phyloP scores from a whole-genome alignment of 257 asterid species.

The Ballota nigra region DNA sequence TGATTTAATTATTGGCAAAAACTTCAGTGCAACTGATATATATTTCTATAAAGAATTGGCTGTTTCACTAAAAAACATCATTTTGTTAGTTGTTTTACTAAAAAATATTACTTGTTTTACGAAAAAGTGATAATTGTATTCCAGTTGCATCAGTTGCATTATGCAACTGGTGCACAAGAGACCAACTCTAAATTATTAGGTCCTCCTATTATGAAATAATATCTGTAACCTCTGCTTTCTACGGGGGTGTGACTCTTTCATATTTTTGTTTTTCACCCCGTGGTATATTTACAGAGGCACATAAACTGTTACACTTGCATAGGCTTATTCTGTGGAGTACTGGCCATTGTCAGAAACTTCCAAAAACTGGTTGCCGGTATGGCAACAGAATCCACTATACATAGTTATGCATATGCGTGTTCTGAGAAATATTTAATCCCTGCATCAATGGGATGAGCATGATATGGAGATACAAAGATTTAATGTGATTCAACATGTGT shows the following conservation, averaged over 20 bases:
- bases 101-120: background rate
- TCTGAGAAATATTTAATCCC: background rate
- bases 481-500: background rate
- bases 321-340: background rate
- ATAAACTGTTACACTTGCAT: background rate
- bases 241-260: background rate
- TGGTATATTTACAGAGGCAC: slow-evolving; percentile 3
- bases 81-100: background rate
- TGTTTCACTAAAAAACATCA: background rate
- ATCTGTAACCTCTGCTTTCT: background rate
- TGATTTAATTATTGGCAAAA: background rate
- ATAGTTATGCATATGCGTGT: background rate
- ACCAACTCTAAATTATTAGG: background rate
- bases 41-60: background rate
- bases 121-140: background rate
- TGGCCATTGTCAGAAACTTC: background rate
- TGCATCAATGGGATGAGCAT: background rate
- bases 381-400: background rate
- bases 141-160: background rate
- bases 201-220: background rate
- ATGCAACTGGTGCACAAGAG: background rate
- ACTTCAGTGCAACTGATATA: background rate
- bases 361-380: background rate
- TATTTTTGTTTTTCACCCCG: background rate
- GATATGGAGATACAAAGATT: background rate